Conservation (phyloP, 805 yeast genomes). For the Spathaspora gorwiae region DNA sequence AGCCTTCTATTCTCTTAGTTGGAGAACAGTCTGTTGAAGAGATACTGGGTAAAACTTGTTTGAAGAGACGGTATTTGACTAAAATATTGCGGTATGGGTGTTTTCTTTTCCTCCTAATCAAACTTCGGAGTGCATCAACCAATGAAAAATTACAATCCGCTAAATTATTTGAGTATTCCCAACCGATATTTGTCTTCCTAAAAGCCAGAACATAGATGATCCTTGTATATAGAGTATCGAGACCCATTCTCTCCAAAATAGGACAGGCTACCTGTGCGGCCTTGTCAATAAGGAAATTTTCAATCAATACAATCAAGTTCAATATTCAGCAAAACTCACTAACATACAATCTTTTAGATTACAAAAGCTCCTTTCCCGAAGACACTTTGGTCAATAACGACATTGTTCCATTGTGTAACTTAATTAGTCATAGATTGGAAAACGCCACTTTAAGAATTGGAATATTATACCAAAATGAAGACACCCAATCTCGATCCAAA, state of each 20-base stretch:
- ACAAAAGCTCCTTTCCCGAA: slow-evolving; percentile 6
- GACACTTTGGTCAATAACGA: slow-evolving; percentile 5
- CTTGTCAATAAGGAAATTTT: not conserved
- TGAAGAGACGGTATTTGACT: too few species aligned
- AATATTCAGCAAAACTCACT: not conserved
- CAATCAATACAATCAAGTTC: not conserved
- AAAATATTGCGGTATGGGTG: too few species aligned
- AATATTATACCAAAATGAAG: slow-evolving; percentile 26
- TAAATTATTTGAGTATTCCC: too few species aligned
- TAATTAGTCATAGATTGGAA: not conserved
- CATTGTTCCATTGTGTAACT: slow-evolving; percentile 3
- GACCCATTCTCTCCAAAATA: not conserved
- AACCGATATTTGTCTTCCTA: too few species aligned
- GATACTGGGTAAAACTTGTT: too few species aligned
- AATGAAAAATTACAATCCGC: too few species aligned
- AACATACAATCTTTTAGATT: slow-evolving; percentile 4
- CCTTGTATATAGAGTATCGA: not conserved
- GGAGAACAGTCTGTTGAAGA: too few species aligned
- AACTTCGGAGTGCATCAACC: too few species aligned
- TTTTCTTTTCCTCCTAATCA: too few species aligned
- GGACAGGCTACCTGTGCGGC: not conserved
- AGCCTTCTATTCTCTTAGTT: too few species aligned
- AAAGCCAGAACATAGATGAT: not conserved
- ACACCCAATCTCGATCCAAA: slow-evolving; percentile 17
- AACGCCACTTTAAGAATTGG: slow-evolving; percentile 25